These are phyloP conservation scores for Cryptococcus neoformans DNA, from an alignment of 1,284 basidiomycete species.

Conservation along the genomic window DNA sequence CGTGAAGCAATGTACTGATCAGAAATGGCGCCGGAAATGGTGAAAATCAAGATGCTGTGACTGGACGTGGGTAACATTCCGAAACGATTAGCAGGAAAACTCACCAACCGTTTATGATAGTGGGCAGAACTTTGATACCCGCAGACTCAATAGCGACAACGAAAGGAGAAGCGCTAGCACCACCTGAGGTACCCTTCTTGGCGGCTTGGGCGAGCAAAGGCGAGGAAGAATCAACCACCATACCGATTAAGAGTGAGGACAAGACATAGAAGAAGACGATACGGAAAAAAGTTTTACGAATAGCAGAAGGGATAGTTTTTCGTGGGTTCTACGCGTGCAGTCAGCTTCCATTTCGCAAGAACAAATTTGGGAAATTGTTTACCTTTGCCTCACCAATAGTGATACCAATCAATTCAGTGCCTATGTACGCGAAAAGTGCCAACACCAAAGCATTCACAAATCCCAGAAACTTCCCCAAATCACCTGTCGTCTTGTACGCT, in stretches of 20 bases:
- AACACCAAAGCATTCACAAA: constrained; percentile 42
- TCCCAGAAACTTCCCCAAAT: constrained; percentile 33
- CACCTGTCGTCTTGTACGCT: constrained; percentile 24
- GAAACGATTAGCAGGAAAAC: neutral
- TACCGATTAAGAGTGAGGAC: constrained; percentile 58
- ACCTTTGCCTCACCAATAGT: constrained; percentile 51
- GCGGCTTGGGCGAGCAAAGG: constrained; percentile 51
- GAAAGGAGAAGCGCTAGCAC: constrained; percentile 72
- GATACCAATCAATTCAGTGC: constrained; percentile 57
- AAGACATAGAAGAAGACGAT: constrained; percentile 65
- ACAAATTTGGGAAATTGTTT: constrained; percentile 1
- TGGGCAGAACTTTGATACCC: constrained; percentile 51
- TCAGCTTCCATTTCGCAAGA: too few relatives aligned
- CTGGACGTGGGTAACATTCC: neutral
- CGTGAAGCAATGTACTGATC: constrained; percentile 56
- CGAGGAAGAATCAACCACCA: constrained; percentile 54
- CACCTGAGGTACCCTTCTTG: constrained; percentile 55
- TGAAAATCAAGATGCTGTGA: constrained; percentile 36
- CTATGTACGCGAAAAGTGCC: constrained; percentile 60
- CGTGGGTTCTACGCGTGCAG: constrained; percentile 53
- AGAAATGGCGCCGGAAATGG: constrained; percentile 52
- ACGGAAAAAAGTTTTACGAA: constrained; percentile 56
- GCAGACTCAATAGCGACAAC: constrained; percentile 57
- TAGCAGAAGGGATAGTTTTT: constrained; percentile 59
- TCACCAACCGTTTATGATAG: constrained; percentile 52